A percentile compares a stretch with the other conserved stretches of the same genome.
These are phyloP conservation scores for Candida freyschussii DNA, from an alignment of 1,139 yeast species.

Conservation along the genomic window DNA sequence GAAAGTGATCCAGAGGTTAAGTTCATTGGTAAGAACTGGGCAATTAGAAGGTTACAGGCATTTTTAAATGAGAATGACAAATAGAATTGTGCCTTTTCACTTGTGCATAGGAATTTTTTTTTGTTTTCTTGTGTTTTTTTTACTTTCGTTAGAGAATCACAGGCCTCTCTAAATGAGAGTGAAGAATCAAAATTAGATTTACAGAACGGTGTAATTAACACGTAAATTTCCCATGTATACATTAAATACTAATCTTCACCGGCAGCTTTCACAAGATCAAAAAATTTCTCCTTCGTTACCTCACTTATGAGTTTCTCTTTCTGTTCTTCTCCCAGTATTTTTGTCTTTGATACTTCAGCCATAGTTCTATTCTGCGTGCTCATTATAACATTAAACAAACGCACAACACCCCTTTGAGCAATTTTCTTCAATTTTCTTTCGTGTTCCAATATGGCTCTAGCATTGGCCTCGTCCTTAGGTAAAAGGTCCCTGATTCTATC, in stretches of 20 bases:
- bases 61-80: conserved; percentile 5
- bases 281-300: conserved; percentile 81
- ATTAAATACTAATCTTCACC: conserved; percentile 31
- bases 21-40: conserved; percentile 78
- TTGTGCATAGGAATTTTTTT: background rate
- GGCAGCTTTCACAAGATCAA: conserved; percentile 85
- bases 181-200: background rate
- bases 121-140: no score
- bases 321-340: conserved; percentile 28
- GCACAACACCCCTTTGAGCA: conserved; percentile 93
- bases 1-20: conserved; percentile 59
- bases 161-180: no score
- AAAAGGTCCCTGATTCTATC: conserved; percentile 64
- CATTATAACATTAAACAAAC: conserved; percentile 84
- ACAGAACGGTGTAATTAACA: background rate
- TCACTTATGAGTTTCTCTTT: conserved; percentile 69
- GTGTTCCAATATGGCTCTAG: conserved; percentile 56
- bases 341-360: conserved; percentile 31
- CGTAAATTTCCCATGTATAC: background rate
- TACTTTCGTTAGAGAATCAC: no score
- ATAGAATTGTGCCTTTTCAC: background rate
- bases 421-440: conserved; percentile 73
- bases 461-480: conserved; percentile 46
- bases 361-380: conserved; percentile 70
- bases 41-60: conserved; percentile 61